Evolutionary conservation across 1,139 yeast genomes (phyloP), one percentile per base, ranked within the genome.

Genomic region (Suhomyces kunorum): DNA sequence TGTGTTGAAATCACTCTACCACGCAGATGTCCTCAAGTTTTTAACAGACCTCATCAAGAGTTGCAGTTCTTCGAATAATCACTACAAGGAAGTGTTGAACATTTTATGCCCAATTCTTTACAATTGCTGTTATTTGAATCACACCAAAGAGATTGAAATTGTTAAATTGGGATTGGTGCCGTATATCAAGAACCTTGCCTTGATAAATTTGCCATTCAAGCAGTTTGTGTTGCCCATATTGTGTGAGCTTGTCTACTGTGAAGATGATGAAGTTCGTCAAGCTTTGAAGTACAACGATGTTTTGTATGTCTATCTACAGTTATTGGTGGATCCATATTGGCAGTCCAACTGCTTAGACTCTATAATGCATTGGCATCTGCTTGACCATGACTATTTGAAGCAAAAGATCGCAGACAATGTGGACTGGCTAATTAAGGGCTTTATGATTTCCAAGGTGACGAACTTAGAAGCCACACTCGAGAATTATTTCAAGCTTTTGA

Each of bases 261-360:
- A 72, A 34, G 44, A 42, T n/a, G 53, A 56, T 33, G 15, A 16
- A 6, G 74, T 78, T 30, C 58, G 77, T 42, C 52, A 54, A 27
- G 56, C 58, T 8, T 57, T 80, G 39, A 55, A 68, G 57, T 61
- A 65, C 38, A 51, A 68, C 43, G 63, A 67, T 25, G 70, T 78
- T 3, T 53, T 80, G n/a, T 61, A 64, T 6, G 67, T 74, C 2
- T 80, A 80, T 46, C 61, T 74, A 31, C 64, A 65, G 19, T 61
- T 82, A 11, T 57, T 82, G 12, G 53, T 71, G 9, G 85, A 83
- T 52, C 81, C 85, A 0, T 78, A 80, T 48, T 83, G 88, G 88
- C 87, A 81, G 54, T 78, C 82, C 14, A 79, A 78, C 58, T 81
- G 87, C 0, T 66, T 81, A 48, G 87, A 83, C 34, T 74, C 87